phyloP scores from a whole-genome alignment of 2,329 filamentous ascomycete genomes.

The Diaporthe vaccinii region DNA sequence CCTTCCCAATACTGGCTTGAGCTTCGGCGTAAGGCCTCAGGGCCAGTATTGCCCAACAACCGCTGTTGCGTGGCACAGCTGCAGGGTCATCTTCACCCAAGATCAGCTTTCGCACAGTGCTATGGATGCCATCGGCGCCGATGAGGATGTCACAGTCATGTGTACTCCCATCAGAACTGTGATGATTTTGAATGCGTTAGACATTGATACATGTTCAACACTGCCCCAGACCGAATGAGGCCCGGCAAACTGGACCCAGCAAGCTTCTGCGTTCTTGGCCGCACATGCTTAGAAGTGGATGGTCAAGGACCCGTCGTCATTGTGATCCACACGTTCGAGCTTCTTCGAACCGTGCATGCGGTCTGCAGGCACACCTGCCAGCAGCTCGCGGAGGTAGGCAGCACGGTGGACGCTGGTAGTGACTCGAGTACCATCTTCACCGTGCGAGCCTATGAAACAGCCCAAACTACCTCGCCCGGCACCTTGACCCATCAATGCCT shows the following conservation, averaged over 20 bases:
- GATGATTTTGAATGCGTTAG: background rate
- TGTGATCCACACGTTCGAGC: slow-evolving; percentile 29
- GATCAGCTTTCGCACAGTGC: slow-evolving; percentile 53
- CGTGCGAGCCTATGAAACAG: background rate
- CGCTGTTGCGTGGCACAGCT: slow-evolving; percentile 43
- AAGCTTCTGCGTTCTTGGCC: background rate
- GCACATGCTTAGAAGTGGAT: background rate
- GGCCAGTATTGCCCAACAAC: slow-evolving; percentile 44
- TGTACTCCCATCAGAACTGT: slow-evolving; percentile 41
- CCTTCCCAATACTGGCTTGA: slow-evolving; percentile 42
- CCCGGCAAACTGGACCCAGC: background rate
- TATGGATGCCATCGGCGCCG: slow-evolving; percentile 57
- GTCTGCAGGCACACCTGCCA: slow-evolving; percentile 31
- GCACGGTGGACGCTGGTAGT: slow-evolving; percentile 44
- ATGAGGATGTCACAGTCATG: slow-evolving; percentile 54
- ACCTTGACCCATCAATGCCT: background rate
- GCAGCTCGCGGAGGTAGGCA: slow-evolving; percentile 44
- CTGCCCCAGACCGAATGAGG: background rate
- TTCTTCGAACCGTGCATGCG: slow-evolving; percentile 38
- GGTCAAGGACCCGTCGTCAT: background rate
- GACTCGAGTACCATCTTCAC: slow-evolving; percentile 31
- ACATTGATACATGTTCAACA: background rate
- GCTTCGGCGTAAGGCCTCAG: slow-evolving; percentile 43
- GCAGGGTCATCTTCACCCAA: slow-evolving; percentile 46
- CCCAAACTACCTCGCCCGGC: background rate